phyloP scores from a whole-genome alignment of 2,329 filamentous ascomycete species.

The Dactylellina haptotyla region DNA sequence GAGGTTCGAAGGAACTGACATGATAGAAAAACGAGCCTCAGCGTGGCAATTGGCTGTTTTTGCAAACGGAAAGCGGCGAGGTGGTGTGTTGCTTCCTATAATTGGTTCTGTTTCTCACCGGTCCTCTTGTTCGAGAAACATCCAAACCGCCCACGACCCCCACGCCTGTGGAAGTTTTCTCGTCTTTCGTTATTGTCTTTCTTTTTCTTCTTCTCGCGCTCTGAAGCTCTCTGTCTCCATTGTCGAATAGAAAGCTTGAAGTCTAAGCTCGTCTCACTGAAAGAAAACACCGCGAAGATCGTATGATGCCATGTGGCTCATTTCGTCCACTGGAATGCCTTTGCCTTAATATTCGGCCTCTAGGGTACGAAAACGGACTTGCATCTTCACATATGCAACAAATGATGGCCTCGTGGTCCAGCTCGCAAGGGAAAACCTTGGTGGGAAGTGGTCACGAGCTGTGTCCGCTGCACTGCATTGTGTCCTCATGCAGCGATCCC shows the following conservation, averaged over 20 bases:
- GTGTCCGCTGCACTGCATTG: conserved; percentile 28
- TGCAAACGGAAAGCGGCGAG: conserved; percentile 18
- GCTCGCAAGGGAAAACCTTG: conserved; percentile 54
- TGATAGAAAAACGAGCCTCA: conserved; percentile 43
- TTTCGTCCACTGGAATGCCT: conserved; percentile 38
- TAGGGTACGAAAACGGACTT: conserved; percentile 52
- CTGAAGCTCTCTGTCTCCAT: conserved; percentile 10
- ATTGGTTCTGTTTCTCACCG: background rate
- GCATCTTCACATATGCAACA: conserved; percentile 50
- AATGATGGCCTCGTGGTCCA: conserved; percentile 49
- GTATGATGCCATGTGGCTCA: conserved; percentile 51
- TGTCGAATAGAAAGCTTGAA: conserved; percentile 25
- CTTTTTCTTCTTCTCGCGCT: background rate
- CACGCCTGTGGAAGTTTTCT: conserved; percentile 24
- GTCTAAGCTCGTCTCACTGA: conserved; percentile 6
- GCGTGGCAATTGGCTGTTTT: conserved; percentile 35
- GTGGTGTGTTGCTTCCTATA: conserved; percentile 23
- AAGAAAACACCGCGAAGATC: conserved; percentile 36
- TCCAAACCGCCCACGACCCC: conserved; percentile 33
- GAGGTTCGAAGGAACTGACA: conserved; percentile 22
- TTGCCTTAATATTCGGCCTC: conserved; percentile 27
- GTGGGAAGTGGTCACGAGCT: conserved; percentile 53
- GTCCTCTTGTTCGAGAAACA: conserved; percentile 15
- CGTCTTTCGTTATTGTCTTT: background rate
- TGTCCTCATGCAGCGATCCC: conserved; percentile 47